phyloP scores from a whole-genome alignment of 208 protist species.

The Angomonas deanei region DNA sequence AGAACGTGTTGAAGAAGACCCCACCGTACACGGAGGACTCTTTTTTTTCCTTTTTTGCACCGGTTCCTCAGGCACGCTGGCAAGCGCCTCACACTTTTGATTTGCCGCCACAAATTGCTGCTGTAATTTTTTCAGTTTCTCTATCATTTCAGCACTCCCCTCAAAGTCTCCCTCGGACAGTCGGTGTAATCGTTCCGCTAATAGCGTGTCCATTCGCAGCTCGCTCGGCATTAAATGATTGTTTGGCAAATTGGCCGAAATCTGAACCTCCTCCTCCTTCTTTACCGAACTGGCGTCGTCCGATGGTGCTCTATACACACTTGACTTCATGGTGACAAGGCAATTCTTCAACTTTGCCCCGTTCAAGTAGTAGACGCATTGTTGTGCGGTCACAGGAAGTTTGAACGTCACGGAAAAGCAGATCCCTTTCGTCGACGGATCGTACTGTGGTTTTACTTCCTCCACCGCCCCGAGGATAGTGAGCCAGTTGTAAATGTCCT shows the following conservation, averaged over 20 bases:
- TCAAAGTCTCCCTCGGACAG: not conserved
- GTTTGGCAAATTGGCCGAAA: slow-evolving; percentile 21
- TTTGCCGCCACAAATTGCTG: not conserved
- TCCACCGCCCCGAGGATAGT: slow-evolving; percentile 56
- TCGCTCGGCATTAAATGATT: slow-evolving; percentile 62
- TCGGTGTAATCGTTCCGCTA: not conserved
- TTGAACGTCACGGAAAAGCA: slow-evolving; percentile 68
- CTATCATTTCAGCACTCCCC: not conserved
- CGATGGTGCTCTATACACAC: slow-evolving; percentile 16
- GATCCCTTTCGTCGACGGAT: slow-evolving; percentile 22
- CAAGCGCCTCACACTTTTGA: no score
- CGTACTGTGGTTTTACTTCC: slow-evolving; percentile 73
- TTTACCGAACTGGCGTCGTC: not conserved
- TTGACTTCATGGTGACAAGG: slow-evolving; percentile 44
- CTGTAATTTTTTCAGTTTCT: not conserved
- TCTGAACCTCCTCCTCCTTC: no score
- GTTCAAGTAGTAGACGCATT: slow-evolving; percentile 57
- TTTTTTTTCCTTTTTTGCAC: not conserved
- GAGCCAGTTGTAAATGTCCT: slow-evolving; percentile 75
- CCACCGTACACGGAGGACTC: not conserved
- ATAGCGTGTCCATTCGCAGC: slow-evolving; percentile 8
- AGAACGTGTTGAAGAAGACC: not conserved
- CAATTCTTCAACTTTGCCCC: slow-evolving; percentile 62
- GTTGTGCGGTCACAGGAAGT: slow-evolving; percentile 31
- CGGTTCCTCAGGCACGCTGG: no score